These are phyloP conservation scores for Chrysanthemum makinoi DNA, from an alignment of 129 eudicot genomes.

Conservation along the genomic window DNA sequence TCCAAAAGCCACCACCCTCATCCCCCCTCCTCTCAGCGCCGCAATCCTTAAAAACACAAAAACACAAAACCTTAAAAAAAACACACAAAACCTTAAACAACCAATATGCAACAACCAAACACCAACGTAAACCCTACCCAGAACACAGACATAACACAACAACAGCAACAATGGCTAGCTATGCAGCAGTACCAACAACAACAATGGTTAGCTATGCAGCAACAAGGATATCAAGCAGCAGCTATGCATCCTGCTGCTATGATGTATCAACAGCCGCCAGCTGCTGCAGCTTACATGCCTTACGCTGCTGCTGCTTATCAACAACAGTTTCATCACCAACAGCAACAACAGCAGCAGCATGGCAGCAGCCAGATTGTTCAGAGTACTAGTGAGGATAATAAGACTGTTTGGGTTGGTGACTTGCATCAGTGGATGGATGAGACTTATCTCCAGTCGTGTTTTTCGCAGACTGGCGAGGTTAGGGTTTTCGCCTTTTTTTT, in stretches of 20 bases:
- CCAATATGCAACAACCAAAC: conserved; percentile 31
- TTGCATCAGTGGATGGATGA: conserved; percentile 77
- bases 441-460: conserved; percentile 50
- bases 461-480: conserved; percentile 62
- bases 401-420: conserved; percentile 74
- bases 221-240: conserved; percentile 29
- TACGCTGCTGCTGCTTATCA: conserved; percentile 26
- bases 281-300: conserved; percentile 37
- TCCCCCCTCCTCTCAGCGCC: conserved; percentile 29
- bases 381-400: conserved; percentile 49
- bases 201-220: conserved; percentile 43
- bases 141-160: conserved; percentile 31
- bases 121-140: background rate
- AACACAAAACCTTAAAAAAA: background rate
- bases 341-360: conserved; percentile 23
- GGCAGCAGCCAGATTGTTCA: conserved; percentile 42
- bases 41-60: conserved; percentile 12
- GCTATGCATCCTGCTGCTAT: conserved; percentile 42
- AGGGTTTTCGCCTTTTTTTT: background rate
- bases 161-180: conserved; percentile 37
- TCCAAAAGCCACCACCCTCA: conserved; percentile 14
- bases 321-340: conserved; percentile 25
- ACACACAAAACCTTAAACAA: background rate
- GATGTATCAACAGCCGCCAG: conserved; percentile 50
- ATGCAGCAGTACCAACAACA: conserved; percentile 44